Base-by-base conservation (phyloP, 371 early-diverging fungal genomes). In the Fennellomyces sp. region DNA sequence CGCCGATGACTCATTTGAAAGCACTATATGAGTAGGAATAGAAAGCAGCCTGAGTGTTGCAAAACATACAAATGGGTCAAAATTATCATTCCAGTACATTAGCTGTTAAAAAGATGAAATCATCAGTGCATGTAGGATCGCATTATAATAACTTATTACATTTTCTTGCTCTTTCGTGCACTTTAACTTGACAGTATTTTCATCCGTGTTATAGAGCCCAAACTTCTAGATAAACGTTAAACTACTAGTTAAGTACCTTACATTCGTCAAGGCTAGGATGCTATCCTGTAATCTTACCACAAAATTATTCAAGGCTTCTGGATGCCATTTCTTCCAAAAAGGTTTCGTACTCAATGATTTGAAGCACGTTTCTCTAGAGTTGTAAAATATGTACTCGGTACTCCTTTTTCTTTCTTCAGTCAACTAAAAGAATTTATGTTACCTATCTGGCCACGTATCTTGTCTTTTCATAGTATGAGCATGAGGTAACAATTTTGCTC, bases 131-230 rank as follows among this genome's bases (percentile, higher is more conserved):
- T n/a, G n/a, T n/a, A n/a, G n/a, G n/a, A n/a, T n/a, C n/a, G n/a
- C n/a, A n/a, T n/a, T n/a, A n/a, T n/a, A n/a, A n/a, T n/a, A n/a
- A n/a, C n/a, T n/a, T n/a, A 65, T 60, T 75, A 75, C 78, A 28
- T 70, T 62, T 73, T 78, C 78, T 31, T 70, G 67, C 30, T 72
- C 73, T 55, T 41, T 66, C 1, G 66, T 59, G n/a, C 69, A 69
- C 33, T 78, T 78, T 13, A 78, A 48, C n/a, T 65, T 70, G 5
- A 78, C 61, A 3, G 70, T 68, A 1, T 75, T 75, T 13, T 73
- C 58, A 11, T 73, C 64, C 3, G 73, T 64, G 8, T 75, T 63
- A 49, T 78, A 78, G 36, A 73, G 50, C 0, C 73, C 78, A 48
- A 72, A 73, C 17, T 69, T 38, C 78, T 77, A 36, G 7, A 38